phyloP scores from a whole-genome alignment of 2,329 filamentous ascomycete genomes.

The Coleophoma cylindrospora region DNA sequence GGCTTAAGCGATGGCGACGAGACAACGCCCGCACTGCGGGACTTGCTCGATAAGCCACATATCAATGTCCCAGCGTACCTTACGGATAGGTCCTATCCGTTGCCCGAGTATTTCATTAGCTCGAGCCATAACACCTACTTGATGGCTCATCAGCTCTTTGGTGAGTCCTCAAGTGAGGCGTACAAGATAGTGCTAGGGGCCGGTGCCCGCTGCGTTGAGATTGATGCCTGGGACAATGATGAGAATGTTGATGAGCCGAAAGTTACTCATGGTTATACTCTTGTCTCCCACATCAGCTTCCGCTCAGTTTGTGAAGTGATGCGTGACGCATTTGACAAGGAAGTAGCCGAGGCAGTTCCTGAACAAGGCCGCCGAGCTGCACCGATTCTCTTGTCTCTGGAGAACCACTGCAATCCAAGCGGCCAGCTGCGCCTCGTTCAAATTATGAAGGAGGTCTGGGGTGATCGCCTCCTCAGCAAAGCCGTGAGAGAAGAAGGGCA shows the following conservation, averaged over 20 bases:
- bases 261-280: constrained; percentile 65
- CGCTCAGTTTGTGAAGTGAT: constrained; percentile 62
- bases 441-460: constrained; percentile 62
- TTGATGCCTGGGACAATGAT: constrained; percentile 66
- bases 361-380: constrained; percentile 37
- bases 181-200: constrained; percentile 59
- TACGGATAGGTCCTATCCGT: constrained; percentile 51
- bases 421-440: constrained; percentile 57
- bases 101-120: constrained; percentile 68
- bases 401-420: constrained; percentile 58
- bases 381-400: constrained; percentile 60
- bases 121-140: constrained; percentile 72
- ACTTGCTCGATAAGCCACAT: constrained; percentile 51
- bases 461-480: constrained; percentile 52
- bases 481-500: constrained; percentile 51
- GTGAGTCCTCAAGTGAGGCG: constrained; percentile 54
- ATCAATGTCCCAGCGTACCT: constrained; percentile 49
- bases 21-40: constrained; percentile 39
- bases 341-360: constrained; percentile 39
- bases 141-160: constrained; percentile 64
- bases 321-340: constrained; percentile 54
- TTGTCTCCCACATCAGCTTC: constrained; percentile 62
- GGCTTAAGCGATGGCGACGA: constrained; percentile 36
- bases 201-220: constrained; percentile 67
- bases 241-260: constrained; percentile 59